Percentiles rank a stretch among this genome's conserved stretches.
These are phyloP conservation scores for Xylaria sp. DNA, from an alignment of 2,329 filamentous ascomycete genomes.

Conservation along the genomic window DNA sequence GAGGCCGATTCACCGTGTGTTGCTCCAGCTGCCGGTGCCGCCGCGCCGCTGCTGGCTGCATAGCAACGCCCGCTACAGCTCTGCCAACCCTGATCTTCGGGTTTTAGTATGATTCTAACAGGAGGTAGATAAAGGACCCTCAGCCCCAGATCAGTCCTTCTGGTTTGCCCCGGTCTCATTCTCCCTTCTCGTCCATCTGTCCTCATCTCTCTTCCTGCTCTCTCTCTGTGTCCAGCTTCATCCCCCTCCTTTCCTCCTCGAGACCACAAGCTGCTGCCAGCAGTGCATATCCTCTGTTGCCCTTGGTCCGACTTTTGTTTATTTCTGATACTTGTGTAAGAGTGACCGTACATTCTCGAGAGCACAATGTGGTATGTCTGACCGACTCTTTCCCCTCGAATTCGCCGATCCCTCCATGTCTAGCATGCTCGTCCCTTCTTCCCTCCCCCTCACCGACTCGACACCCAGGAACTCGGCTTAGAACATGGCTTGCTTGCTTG, in stretches of 20 bases:
- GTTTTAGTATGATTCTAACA: conserved; percentile 26
- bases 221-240: conserved; percentile 30
- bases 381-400: conserved; percentile 31
- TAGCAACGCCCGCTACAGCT: conserved; percentile 32
- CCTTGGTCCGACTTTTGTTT: conserved; percentile 26
- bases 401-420: conserved; percentile 16
- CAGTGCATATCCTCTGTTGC: conserved; percentile 11
- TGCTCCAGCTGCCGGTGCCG: conserved; percentile 34
- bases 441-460: conserved; percentile 31
- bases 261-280: conserved; percentile 6
- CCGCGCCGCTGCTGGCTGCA: conserved; percentile 28
- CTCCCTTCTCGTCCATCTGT: conserved; percentile 34
- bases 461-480: conserved; percentile 11
- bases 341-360: conserved; percentile 26
- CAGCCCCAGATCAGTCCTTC: conserved; percentile 37
- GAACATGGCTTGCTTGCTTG: conserved; percentile 14
- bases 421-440: conserved; percentile 1
- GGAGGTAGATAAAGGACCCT: conserved; percentile 37
- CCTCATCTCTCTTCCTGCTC: no score
- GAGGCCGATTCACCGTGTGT: conserved; percentile 30
- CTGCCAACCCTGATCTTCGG: conserved; percentile 30
- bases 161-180: conserved; percentile 37
- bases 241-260: conserved; percentile 11
- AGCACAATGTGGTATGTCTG: conserved; percentile 50
- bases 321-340: conserved; percentile 35